Evolutionary conservation across 257 asterid species (phyloP).

Genomic region (Paulownia fortunei): DNA sequence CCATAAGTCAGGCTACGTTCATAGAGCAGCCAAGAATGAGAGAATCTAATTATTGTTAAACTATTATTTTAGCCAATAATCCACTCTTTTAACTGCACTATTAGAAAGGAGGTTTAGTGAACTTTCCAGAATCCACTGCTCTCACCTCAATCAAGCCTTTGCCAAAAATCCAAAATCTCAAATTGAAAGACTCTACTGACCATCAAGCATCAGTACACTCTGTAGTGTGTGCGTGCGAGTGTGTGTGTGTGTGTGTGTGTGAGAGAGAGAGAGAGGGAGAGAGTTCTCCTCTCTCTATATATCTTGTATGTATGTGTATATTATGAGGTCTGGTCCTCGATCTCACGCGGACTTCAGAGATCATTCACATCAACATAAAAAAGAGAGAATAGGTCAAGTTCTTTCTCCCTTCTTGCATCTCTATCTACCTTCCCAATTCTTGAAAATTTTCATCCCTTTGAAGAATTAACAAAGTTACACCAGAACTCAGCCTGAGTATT

Average conservation of each 20-base stretch:
- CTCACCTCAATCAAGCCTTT: slow-evolving; percentile 26
- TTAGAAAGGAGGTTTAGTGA: neutral
- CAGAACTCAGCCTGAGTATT: too few relatives aligned
- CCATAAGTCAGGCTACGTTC: slow-evolving; percentile 32
- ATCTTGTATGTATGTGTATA: slow-evolving; percentile 22
- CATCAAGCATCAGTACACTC: slow-evolving; percentile 14
- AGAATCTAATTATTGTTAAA: slow-evolving; percentile 38
- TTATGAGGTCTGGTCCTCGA: slow-evolving; percentile 34
- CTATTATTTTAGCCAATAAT: slow-evolving; percentile 28
- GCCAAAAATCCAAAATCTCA: slow-evolving; percentile 25
- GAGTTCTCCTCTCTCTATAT: neutral
- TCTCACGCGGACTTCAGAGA: slow-evolving; percentile 61
- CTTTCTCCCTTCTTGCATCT: neutral
- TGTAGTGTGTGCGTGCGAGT: slow-evolving; percentile 6
- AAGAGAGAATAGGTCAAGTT: slow-evolving; percentile 9
- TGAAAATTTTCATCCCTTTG: slow-evolving; percentile 13
- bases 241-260: slow-evolving; percentile 9
- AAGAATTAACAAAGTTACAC: neutral
- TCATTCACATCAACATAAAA: slow-evolving; percentile 40
- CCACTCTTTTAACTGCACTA: neutral
- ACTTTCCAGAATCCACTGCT: neutral
- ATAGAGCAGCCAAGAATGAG: slow-evolving; percentile 35
- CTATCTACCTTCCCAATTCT: slow-evolving; percentile 5
- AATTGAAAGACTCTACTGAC: slow-evolving; percentile 9
- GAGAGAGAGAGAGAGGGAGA: slow-evolving; percentile 33